Evolutionary conservation across 306 rosid species (phyloP).

Genomic region (Vigna nakashimae): DNA sequence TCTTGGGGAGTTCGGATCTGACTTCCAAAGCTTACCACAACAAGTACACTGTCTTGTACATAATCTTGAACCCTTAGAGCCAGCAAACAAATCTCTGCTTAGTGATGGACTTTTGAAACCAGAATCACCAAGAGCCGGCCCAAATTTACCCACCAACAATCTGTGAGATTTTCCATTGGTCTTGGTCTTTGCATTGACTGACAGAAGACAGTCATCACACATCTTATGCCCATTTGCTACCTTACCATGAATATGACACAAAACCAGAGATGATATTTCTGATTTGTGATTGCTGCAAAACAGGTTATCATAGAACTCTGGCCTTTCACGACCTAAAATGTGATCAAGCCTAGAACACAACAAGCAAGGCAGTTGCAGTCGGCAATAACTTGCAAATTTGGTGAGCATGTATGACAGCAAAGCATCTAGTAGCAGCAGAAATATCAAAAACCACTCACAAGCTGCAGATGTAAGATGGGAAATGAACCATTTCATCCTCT

Average conservation of each 20-base stretch:
- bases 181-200: conserved; percentile 48
- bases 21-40: conserved; percentile 64
- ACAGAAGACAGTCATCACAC: conserved; percentile 74
- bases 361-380: conserved; percentile 76
- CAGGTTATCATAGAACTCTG: conserved; percentile 54
- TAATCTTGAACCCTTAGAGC: conserved; percentile 43
- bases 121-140: conserved; percentile 51
- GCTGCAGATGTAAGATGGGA: conserved; percentile 67
- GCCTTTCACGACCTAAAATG: conserved; percentile 51
- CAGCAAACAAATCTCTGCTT: conserved; percentile 46
- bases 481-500: conserved; percentile 53
- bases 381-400: conserved; percentile 73
- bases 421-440: conserved; percentile 71
- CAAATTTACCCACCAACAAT: conserved; percentile 64
- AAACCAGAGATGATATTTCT: conserved; percentile 66
- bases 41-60: conserved; percentile 50
- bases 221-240: conserved; percentile 63
- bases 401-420: conserved; percentile 65
- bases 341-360: conserved; percentile 87
- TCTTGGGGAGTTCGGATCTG: conserved; percentile 53
- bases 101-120: conserved; percentile 46
- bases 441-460: conserved; percentile 90
- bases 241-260: conserved; percentile 60
- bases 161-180: conserved; percentile 47
- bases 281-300: conserved; percentile 73